Evolutionary conservation across 345 rosid genomes (phyloP), one percentile per base, ranked within the genome.

Genomic region (Kernera saxatilis): DNA sequence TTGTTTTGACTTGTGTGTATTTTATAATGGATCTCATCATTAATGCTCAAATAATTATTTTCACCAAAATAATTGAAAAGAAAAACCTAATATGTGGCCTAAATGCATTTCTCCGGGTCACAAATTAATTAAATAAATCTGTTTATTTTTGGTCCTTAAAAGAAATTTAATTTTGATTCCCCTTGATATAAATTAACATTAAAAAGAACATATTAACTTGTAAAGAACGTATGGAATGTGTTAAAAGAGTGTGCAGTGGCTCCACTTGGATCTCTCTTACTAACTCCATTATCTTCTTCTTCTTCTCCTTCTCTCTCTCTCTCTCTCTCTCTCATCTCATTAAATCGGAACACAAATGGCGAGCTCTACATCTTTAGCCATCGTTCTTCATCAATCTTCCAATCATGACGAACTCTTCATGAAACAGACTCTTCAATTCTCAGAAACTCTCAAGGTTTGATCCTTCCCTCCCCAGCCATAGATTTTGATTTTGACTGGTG

Each of bases 381-480:
- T 80, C 37, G 81, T 71, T 37, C 79, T 77, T 65, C 82, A 71
- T 25, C 76, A 75, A 71, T 79, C 83, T 72, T 80, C 87, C 36
- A 86, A 80, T 58, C 77, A 81, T 53, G 91, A 92, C 46, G 98
- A 90, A 46, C 60, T 88, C 74, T 80, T 82, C 72, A 83, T 90
- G 93, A 81, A 85, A 64, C 88, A 90, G 71, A 79, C 87, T 62
- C 67, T 88, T 75, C 78, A 76, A 43, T 88, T 90, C 81, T 84
- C 87, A 39, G 87, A 87, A n/a, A 78, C 87, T 49, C 83, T 90
- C 33, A 81, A 82, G 97, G 95, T 90, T 65, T 43, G 52, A 36
- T n/a, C 43, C 25, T 62, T 69, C 36, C n/a, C 30, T 17, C 22
- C 23, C 18, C n/a, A n/a, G n/a, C n/a, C n/a, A n/a, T n/a, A 29